Base-by-base conservation (phyloP, 805 yeast species). In the Debaryomyces tyrocola region DNA sequence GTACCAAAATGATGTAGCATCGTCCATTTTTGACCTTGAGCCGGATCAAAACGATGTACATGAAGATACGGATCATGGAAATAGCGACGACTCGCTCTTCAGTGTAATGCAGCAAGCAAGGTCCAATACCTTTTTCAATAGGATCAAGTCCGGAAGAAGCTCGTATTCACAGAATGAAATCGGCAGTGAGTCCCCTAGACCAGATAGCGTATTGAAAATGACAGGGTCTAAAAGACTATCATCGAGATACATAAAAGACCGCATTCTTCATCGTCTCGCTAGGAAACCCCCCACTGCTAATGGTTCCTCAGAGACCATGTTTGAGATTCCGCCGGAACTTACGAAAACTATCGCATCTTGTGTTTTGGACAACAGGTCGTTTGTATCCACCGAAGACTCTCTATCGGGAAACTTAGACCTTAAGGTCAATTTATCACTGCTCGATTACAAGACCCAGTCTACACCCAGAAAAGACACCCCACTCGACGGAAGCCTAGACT, bases 331-430 rank as follows among this genome's bases (percentile, higher is more conserved):
- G 4, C 20, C 38, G 7, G 38, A 35, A 12, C 38, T 35, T 5
- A 35, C 38, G 2, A 35, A 35, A 15, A 35, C 38, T 2, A 35
- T 35, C 4, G 38, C 38, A 12, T n/a, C 38, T 35, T 35, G 38
- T 35, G 38, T 35, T 35, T 35, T 35, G n/a, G 38, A 35, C 24
- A 35, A 17, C 24, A 35, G 38, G 20, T 40, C 42, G 20, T 24
- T 40, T 14, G 20, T 24, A 12, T 41, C 37, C 37, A 20, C 44
- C 15, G 24, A 41, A 9, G 17, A 20, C 7, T 31, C 34, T n/a
- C 17, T 14, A 31, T 31, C 17, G 6, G 34, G 34, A 31, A 14
- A 31, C 17, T 14, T 31, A 3, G 34, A 31, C 17, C 8, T 31
- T 2, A 31, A 31, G 14, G 17, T 31, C 14, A 14, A 14, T 14